Percentiles rank a stretch among this genome's conserved stretches.
Evolutionary conservation across 768 basidiomycete species (phyloP).

Genomic region (Chalciporus piperatus): DNA sequence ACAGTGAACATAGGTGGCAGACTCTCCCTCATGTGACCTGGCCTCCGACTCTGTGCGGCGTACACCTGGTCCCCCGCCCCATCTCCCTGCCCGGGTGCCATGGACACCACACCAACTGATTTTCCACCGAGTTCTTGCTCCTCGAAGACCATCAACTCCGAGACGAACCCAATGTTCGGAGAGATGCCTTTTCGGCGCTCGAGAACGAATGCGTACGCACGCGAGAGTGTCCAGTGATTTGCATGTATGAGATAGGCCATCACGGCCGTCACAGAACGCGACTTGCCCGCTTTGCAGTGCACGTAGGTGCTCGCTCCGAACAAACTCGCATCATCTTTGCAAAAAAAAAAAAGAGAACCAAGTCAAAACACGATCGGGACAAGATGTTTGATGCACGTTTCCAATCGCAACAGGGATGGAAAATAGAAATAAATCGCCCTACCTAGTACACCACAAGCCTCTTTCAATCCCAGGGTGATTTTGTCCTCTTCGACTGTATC

Average conservation of each 20-base stretch:
- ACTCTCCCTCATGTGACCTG: conserved; percentile 71
- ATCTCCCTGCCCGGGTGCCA: conserved; percentile 19
- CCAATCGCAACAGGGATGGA: not conserved
- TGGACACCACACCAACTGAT: conserved; percentile 27
- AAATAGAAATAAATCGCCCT: conserved; percentile 31
- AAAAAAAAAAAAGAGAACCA: not conserved
- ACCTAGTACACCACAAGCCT: conserved; percentile 88
- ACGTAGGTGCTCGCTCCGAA: conserved; percentile 91
- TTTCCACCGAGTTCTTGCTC: conserved; percentile 79
- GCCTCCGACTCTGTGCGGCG: conserved; percentile 49
- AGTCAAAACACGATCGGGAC: conserved; percentile 2
- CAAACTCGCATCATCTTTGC: conserved; percentile 82
- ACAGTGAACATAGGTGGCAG: conserved; percentile 37
- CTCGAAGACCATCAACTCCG: conserved; percentile 95
- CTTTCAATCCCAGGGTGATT: conserved; percentile 74
- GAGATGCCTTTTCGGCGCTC: conserved; percentile 93
- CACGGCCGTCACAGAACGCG: conserved; percentile 92
- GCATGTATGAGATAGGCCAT: conserved; percentile 98
- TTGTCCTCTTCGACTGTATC: conserved; percentile 95
- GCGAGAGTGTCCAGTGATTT: conserved; percentile 93
- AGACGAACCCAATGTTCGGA: conserved; percentile 97
- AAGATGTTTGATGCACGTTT: conserved; percentile 3
- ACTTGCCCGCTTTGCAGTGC: conserved; percentile 96
- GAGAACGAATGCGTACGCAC: conserved; percentile 87
- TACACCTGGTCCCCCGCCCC: conserved; percentile 30